Evolutionary conservation across 768 basidiomycete species (phyloP).

Genomic region (Mycena vulgaris): DNA sequence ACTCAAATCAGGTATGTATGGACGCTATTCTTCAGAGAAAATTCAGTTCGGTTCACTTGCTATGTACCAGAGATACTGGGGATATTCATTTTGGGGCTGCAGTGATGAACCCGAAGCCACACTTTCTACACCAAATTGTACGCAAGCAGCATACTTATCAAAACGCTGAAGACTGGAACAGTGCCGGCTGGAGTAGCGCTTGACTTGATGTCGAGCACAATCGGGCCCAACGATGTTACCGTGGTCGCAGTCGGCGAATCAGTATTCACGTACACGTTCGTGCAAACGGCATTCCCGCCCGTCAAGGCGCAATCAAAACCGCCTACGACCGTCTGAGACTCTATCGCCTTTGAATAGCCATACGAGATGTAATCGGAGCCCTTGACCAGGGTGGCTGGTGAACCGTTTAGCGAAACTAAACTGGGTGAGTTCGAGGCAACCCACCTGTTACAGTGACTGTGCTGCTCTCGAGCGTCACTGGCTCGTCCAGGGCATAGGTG

Average conservation of each 20-base stretch:
- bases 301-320: slow-evolving; percentile 44
- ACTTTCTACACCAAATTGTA: too few relatives aligned
- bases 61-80: too few relatives aligned
- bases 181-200: too few relatives aligned
- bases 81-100: too few relatives aligned
- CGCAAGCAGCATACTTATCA: too few relatives aligned
- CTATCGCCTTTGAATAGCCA: slow-evolving; percentile 40
- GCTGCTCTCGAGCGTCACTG: neutral
- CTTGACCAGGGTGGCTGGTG: slow-evolving; percentile 59
- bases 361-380: slow-evolving; percentile 56
- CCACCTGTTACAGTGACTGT: slow-evolving; percentile 8
- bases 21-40: too few relatives aligned
- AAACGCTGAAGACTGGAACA: too few relatives aligned
- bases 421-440: neutral
- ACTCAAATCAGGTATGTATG: too few relatives aligned
- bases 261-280: too few relatives aligned
- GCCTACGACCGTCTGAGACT: slow-evolving; percentile 19
- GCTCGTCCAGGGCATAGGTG: neutral
- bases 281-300: slow-evolving; percentile 43
- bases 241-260: too few relatives aligned
- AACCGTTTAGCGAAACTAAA: neutral
- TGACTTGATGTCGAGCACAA: slow-evolving; percentile 45
- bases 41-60: too few relatives aligned
- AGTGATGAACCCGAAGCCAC: too few relatives aligned
- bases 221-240: slow-evolving; percentile 29